Evolutionary conservation across 257 asterid species (phyloP).

Genomic region (Solanum sejunctum): DNA sequence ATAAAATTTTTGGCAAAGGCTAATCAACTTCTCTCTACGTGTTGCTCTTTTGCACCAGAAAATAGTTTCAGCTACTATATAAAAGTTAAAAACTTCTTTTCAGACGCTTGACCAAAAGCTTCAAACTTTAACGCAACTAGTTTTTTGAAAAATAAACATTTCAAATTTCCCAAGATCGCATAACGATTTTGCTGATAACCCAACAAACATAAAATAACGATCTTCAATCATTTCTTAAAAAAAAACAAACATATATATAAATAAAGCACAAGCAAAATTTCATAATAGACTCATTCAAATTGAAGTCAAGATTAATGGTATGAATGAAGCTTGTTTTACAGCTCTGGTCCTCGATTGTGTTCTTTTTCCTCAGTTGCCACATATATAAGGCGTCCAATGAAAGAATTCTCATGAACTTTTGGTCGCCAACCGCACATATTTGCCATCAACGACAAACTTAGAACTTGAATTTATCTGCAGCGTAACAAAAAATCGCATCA

Average conservation of each 20-base stretch:
- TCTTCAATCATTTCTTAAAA: not conserved
- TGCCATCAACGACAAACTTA: constrained; percentile 45
- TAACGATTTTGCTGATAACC: not conserved
- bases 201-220: not conserved
- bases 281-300: not conserved
- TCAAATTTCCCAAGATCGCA: not conserved
- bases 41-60: not conserved
- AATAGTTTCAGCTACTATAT: not conserved
- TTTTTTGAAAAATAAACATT: not conserved
- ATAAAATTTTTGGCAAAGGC: not conserved
- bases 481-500: not conserved
- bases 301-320: not conserved
- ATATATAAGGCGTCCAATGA: not conserved
- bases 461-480: constrained; percentile 67
- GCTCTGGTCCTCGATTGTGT: not conserved
- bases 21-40: not conserved
- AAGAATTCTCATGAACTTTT: constrained; percentile 14
- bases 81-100: not conserved
- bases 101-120: not conserved
- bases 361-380: not conserved
- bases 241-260: not conserved
- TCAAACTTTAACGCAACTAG: not conserved
- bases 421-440: constrained; percentile 35
- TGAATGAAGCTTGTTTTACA: not conserved
- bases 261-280: not conserved